Conservation (phyloP, 2,329 filamentous ascomycete species). For the Seiridium cupressi region DNA sequence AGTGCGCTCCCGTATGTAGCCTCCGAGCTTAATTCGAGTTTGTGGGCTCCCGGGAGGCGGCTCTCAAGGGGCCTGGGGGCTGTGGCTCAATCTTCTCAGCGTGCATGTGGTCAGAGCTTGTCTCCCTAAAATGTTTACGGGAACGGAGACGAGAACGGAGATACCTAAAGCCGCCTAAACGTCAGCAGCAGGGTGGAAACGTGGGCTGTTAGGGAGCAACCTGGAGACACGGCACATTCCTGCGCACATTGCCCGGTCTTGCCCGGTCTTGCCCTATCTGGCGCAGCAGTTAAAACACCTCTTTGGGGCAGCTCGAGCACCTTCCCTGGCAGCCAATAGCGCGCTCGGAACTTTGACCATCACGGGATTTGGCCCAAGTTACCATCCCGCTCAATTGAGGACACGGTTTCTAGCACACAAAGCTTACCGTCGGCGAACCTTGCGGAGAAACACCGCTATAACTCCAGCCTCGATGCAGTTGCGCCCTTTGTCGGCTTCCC, state of each 20-base stretch:
- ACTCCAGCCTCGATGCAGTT: background rate
- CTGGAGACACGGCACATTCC: background rate
- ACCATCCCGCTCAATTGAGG: slow-evolving; percentile 25
- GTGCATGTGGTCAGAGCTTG: background rate
- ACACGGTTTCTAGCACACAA: slow-evolving; percentile 29
- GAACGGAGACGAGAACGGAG: background rate
- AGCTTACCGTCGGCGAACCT: background rate
- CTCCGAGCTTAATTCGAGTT: background rate
- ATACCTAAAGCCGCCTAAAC: background rate
- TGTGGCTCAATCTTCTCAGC: background rate
- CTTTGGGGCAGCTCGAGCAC: slow-evolving; percentile 1
- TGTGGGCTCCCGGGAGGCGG: background rate
- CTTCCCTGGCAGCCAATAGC: slow-evolving; percentile 5
- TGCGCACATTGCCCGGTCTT: background rate
- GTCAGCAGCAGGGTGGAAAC: background rate
- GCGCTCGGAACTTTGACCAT: background rate
- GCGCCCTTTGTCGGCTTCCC: background rate
- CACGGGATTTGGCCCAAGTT: background rate
- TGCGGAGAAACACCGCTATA: background rate
- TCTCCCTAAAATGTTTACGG: background rate
- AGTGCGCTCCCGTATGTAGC: background rate
- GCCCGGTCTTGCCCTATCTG: background rate
- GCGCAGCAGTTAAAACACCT: background rate
- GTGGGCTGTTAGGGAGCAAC: background rate
- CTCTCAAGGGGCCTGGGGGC: background rate